Base-by-base conservation (phyloP, 2,329 filamentous ascomycete species). In the Tolypocladium ophioglossoides region DNA sequence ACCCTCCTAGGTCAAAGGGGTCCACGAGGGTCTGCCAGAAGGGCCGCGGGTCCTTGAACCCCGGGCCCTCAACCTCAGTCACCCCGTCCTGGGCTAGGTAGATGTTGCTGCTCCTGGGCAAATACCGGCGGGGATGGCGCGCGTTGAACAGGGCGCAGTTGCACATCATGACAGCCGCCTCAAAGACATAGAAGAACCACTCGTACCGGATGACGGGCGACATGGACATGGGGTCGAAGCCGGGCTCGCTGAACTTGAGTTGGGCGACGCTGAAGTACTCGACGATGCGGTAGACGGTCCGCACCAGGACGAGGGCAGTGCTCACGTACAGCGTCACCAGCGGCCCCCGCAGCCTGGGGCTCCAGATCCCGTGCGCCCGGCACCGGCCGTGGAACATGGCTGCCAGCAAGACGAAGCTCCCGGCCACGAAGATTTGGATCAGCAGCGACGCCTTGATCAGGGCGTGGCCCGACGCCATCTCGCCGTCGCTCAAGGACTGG, bases 161-260 rank as follows among this genome's bases (percentile, higher is more conserved):
- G 47, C 60, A 41, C 1, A 82, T 59, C 80, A 83, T 83, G 14
- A 80, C 63, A 0, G 62, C 58, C 1, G 72, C 76, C 66, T 84
- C 80, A 55, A 83, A 83, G 22, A 82, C 70, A 60, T 78, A 81
- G 57, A 83, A 83, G 64, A 75, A 83, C 73, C 74, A 79, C 64
- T 84, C 79, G 58, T 81, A 78, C 24, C 77, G 71, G n/a, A 82
- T 56, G 24, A 80, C 66, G 0, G 76, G 72, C 12, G 70, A 74
- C 2, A 78, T 57, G 1, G 58, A 61, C 34, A 52, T 59, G 4
- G 67, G 64, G 38, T 74, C 71, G 50, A 74, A 66, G 3, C 63
- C 67, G 10, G 71, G 62, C 34, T 70, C 67, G 46, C 66, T 58
- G 22, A 66, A 69, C 8, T 68, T 68, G 24, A 70, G 67, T 14